These are phyloP conservation scores for Flagelloscypha sp. DNA, from an alignment of 768 basidiomycete genomes.

Conservation along the genomic window DNA sequence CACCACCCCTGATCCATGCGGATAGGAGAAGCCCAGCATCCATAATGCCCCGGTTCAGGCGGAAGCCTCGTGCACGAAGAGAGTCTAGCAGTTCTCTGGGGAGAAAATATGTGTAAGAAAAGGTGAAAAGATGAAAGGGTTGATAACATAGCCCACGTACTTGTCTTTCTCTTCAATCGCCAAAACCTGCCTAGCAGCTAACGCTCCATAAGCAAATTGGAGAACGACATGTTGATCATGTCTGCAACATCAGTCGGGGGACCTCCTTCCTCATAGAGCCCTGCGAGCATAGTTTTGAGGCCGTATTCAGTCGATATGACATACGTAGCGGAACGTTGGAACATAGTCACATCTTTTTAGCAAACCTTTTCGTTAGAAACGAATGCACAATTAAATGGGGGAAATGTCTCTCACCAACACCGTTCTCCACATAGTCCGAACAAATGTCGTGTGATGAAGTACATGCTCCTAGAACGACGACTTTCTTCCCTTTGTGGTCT, in stretches of 20 bases:
- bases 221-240: constrained; percentile 38
- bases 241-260: constrained; percentile 47
- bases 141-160: no score
- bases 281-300: constrained; percentile 13
- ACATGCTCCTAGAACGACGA: constrained; percentile 60
- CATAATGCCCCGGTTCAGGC: constrained; percentile 29
- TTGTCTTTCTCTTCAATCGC: not conserved
- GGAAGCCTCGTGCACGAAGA: constrained; percentile 39
- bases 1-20: constrained; percentile 25
- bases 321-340: constrained; percentile 47
- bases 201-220: constrained; percentile 24
- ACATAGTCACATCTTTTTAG: constrained; percentile 34
- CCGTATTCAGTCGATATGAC: constrained; percentile 39
- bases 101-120: no score
- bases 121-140: no score
- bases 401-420: constrained; percentile 18
- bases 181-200: constrained; percentile 15
- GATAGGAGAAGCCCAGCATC: constrained; percentile 28
- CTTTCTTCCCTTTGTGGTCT: constrained; percentile 53
- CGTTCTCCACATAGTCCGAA: constrained; percentile 31
- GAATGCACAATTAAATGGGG: not conserved
- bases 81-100: constrained; percentile 27
- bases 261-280: constrained; percentile 37
- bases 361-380: not conserved
- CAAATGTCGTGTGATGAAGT: constrained; percentile 50